Conservation (phyloP, 176 grass and related monocot species). For the Aegilops tauschii region DNA sequence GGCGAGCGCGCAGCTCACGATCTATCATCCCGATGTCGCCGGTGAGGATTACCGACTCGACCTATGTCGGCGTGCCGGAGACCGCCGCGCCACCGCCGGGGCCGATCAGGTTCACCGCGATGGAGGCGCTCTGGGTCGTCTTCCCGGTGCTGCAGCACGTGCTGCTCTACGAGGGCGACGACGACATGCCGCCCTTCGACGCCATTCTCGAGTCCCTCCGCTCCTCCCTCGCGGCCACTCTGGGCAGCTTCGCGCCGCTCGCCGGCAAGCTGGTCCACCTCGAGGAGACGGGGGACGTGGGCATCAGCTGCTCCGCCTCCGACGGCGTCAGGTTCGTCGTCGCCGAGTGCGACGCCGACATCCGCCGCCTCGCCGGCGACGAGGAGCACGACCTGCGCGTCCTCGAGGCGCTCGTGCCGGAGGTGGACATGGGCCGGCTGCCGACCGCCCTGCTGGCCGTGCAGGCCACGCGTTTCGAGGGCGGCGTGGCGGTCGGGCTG, state of each 20-base stretch:
- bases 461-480: constrained; percentile 33
- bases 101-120: constrained; percentile 27
- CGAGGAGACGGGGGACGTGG: constrained; percentile 20
- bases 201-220: background rate
- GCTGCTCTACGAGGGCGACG: constrained; percentile 21
- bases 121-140: constrained; percentile 25
- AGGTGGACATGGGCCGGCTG: constrained; percentile 29
- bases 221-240: constrained; percentile 18
- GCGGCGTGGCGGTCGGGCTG: background rate
- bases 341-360: constrained; percentile 44
- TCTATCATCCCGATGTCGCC: background rate
- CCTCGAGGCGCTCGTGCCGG: constrained; percentile 39
- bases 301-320: constrained; percentile 23
- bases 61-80: background rate
- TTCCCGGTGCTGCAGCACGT: constrained; percentile 17
- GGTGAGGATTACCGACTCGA: constrained; percentile 6
- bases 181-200: constrained; percentile 31
- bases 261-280: constrained; percentile 39
- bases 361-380: constrained; percentile 15
- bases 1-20: no score
- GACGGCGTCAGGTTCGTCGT: constrained; percentile 37
- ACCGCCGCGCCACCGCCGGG: background rate
- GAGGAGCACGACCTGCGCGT: constrained; percentile 34
- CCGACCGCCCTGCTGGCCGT: constrained; percentile 41
- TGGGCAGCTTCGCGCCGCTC: constrained; percentile 27